Percentiles rank a stretch among this genome's conserved stretches.
Conservation (phyloP, 371 early-diverging fungal genomes). For the Apophysomyces trapeziformis region DNA sequence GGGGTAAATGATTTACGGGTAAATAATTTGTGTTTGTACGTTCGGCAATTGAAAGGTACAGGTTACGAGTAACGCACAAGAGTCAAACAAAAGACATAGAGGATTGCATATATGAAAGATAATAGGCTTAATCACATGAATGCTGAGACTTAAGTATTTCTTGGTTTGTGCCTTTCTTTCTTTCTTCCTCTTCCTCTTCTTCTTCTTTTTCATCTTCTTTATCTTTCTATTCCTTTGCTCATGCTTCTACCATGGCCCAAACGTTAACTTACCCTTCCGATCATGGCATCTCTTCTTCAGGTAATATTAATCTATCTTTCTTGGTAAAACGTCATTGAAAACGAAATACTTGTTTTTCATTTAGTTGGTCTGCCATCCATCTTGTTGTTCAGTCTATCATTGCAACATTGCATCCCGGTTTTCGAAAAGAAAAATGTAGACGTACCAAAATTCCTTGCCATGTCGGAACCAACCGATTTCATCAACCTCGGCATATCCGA, state of each 20-base stretch:
- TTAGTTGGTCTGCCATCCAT: constrained; percentile 20
- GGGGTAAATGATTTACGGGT: neutral
- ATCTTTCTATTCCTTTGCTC: neutral
- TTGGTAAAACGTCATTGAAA: no score
- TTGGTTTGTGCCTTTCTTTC: neutral
- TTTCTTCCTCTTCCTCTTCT: neutral
- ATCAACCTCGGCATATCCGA: constrained; percentile 31
- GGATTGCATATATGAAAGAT: neutral
- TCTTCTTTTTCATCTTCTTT: neutral
- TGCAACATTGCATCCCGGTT: constrained; percentile 37
- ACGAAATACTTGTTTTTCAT: no score
- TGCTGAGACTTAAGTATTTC: neutral
- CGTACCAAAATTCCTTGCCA: constrained; percentile 24
- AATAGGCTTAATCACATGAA: constrained; percentile 4
- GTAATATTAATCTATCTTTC: neutral
- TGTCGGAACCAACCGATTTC: constrained; percentile 34
- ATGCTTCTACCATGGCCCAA: constrained; percentile 1
- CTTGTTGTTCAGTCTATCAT: constrained; percentile 29
- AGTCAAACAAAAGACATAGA: neutral
- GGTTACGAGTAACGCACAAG: neutral
- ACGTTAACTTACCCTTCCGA: constrained; percentile 1
- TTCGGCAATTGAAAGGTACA: neutral
- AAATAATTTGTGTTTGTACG: neutral
- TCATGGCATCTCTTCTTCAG: neutral
- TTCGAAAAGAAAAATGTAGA: constrained; percentile 33